Evolutionary conservation across 352 stramenopile species (phyloP).

Genomic region (Phytophthora crassamura): DNA sequence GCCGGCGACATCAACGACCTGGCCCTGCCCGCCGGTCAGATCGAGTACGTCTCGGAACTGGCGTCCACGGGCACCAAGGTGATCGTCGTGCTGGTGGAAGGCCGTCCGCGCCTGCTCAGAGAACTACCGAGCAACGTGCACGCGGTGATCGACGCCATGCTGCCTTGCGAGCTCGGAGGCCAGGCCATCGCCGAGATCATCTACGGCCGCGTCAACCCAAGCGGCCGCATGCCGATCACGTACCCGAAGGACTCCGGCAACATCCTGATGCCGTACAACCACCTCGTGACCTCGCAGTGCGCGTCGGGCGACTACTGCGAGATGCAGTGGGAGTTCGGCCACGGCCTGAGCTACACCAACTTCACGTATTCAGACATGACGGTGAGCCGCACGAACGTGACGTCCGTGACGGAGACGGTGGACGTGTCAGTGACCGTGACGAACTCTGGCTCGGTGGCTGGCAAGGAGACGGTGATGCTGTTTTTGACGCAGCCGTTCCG

Average conservation of each 20-base stretch:
- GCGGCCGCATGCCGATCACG: no score
- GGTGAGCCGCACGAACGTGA: constrained; percentile 20
- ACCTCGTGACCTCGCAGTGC: constrained; percentile 1
- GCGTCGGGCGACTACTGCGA: constrained; percentile 2
- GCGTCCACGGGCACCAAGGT: constrained; percentile 71
- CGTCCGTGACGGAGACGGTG: no score
- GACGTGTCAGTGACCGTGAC: constrained; percentile 22
- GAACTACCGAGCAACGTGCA: constrained; percentile 54
- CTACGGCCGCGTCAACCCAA: constrained; percentile 1
- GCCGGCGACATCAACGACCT: constrained; percentile 83
- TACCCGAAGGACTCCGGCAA: no score
- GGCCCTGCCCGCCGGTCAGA: constrained; percentile 62
- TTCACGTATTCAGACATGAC: constrained; percentile 50
- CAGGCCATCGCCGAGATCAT: neutral
- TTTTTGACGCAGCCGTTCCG: constrained; percentile 19
- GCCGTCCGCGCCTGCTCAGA: constrained; percentile 75
- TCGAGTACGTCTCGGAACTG: constrained; percentile 76
- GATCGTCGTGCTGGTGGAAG: constrained; percentile 77
- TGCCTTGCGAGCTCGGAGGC: neutral
- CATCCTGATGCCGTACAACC: no score
- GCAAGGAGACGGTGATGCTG: constrained; percentile 16
- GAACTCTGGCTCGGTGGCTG: neutral
- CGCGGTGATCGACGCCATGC: neutral
- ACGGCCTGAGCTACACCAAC: constrained; percentile 60
- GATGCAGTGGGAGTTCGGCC: constrained; percentile 59